Evolutionary conservation across 306 rosid species (phyloP).

Genomic region (Purshia tridentata): DNA sequence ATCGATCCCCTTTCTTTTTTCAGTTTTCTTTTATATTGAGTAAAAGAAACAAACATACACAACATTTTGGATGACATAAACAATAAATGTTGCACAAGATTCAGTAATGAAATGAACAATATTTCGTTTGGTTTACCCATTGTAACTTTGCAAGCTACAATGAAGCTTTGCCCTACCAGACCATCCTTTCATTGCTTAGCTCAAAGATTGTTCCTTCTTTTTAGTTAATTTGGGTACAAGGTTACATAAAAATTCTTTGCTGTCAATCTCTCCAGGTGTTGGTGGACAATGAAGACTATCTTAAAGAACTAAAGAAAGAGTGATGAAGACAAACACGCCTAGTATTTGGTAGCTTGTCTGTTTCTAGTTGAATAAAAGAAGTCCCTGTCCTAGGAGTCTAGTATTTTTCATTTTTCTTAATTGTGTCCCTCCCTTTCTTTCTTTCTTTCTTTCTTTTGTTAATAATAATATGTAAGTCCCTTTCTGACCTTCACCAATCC

Average conservation of each 20-base stretch:
- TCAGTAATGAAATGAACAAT: no score
- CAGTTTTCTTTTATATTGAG: neutral
- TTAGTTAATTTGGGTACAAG: no score
- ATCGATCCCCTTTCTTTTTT: neutral
- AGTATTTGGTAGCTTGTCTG: neutral
- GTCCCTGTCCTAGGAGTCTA: neutral
- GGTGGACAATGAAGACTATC: conserved; percentile 20
- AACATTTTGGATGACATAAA: no score
- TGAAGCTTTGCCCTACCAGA: no score
- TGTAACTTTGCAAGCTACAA: no score
- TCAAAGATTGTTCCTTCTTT: neutral
- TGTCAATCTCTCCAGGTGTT: conserved; percentile 10
- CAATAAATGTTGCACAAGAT: no score
- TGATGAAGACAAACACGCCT: neutral
- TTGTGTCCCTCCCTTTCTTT: neutral
- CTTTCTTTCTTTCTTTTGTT: neutral
- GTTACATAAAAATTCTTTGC: neutral
- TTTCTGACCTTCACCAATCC: conserved; percentile 1
- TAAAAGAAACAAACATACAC: neutral
- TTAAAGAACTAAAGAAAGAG: neutral
- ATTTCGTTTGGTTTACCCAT: no score
- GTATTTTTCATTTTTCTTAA: no score
- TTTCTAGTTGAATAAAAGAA: neutral
- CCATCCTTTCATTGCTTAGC: no score
- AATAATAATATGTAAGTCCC: neutral